Evolutionary conservation across 75 land plant genomes (phyloP).

Genomic region (Ceratopteris richardii): DNA sequence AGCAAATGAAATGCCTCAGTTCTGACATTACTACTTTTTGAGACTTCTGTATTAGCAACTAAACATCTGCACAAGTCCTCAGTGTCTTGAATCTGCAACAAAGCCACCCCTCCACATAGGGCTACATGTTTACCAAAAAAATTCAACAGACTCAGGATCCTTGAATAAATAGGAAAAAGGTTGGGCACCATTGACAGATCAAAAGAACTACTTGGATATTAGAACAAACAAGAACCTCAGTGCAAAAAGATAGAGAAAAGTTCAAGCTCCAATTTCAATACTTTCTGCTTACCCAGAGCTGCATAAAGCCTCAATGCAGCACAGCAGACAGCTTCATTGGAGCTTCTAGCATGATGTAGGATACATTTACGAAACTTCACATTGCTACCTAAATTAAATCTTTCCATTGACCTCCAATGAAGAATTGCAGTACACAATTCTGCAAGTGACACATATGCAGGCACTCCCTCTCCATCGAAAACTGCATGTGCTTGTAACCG

Average conservation of each 20-base stretch:
- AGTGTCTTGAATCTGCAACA: conserved; percentile 31
- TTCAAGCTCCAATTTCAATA: too few relatives aligned
- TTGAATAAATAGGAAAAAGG: too few relatives aligned
- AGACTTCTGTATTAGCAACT: conserved; percentile 23
- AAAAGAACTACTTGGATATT: too few relatives aligned
- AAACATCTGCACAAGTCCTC: conserved; percentile 22
- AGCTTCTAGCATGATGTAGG: neutral
- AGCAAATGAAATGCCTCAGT: conserved; percentile 40
- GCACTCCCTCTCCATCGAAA: conserved; percentile 9
- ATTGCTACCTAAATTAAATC: conserved; percentile 47
- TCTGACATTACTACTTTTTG: conserved; percentile 21
- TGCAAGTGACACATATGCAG: conserved; percentile 26
- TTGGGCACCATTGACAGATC: too few relatives aligned
- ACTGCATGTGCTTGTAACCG: conserved; percentile 16
- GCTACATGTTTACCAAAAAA: conserved; percentile 32
- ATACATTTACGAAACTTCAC: conserved; percentile 15
- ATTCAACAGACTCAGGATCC: too few relatives aligned
- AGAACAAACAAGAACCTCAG: too few relatives aligned
- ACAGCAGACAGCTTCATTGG: conserved; percentile 19
- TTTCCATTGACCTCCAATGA: conserved; percentile 34
- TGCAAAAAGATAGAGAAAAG: too few relatives aligned
- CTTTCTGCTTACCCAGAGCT: conserved; percentile 51
- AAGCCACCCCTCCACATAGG: conserved; percentile 49
- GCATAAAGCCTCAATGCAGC: conserved; percentile 36
- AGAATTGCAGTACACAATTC: conserved; percentile 33